phyloP scores from a whole-genome alignment of 2,329 filamentous ascomycete genomes.

The Salinomyces thailandicus region DNA sequence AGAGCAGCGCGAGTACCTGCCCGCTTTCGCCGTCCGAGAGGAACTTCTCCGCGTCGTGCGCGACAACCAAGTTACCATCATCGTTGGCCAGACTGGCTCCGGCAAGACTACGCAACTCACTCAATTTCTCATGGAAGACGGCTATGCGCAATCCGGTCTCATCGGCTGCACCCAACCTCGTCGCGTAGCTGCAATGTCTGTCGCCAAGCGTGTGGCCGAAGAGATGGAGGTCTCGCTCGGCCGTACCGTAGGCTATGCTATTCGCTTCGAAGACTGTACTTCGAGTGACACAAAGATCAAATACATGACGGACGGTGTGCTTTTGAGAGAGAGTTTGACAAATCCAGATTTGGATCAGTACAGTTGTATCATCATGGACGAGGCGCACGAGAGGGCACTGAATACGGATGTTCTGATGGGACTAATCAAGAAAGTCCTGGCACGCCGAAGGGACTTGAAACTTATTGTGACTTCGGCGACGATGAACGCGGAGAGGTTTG shows the following conservation, averaged over 20 bases:
- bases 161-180: slow-evolving; percentile 95
- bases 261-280: slow-evolving; percentile 96
- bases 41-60: slow-evolving; percentile 83
- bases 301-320: slow-evolving; percentile 97
- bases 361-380: slow-evolving; percentile 98
- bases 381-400: slow-evolving; percentile 90
- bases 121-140: slow-evolving; percentile 91
- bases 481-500: slow-evolving; percentile 96
- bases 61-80: slow-evolving; percentile 94
- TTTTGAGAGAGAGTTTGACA: slow-evolving; percentile 84
- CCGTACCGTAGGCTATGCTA: slow-evolving; percentile 84
- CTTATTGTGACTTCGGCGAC: slow-evolving; percentile 96
- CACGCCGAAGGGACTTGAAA: slow-evolving; percentile 80
- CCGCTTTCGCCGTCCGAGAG: slow-evolving; percentile 91
- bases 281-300: slow-evolving; percentile 93
- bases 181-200: slow-evolving; percentile 96
- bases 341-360: slow-evolving; percentile 91
- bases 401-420: slow-evolving; percentile 98
- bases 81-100: slow-evolving; percentile 93
- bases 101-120: slow-evolving; percentile 97
- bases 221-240: slow-evolving; percentile 95
- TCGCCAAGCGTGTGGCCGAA: slow-evolving; percentile 93
- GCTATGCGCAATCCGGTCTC: slow-evolving; percentile 76
- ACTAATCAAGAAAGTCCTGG: slow-evolving; percentile 91
- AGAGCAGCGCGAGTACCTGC: slow-evolving; percentile 86